phyloP scores from a whole-genome alignment of 1,284 basidiomycete genomes.

The Leccinum colubrinum region DNA sequence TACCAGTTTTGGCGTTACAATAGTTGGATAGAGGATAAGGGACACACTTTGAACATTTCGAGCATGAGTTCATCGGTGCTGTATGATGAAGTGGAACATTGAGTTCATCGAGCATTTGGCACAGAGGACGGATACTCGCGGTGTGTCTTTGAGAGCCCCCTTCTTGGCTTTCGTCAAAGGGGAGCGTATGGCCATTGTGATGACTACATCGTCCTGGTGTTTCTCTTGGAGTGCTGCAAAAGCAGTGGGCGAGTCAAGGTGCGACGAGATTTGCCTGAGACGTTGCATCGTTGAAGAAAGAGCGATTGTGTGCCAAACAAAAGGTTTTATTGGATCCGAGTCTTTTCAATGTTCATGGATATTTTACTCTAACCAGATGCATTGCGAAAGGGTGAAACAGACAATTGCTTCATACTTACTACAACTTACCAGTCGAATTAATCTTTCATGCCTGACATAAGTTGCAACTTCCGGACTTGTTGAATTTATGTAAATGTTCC shows the following conservation, averaged over 20 bases:
- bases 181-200: slow-evolving; percentile 76
- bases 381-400: too few species aligned
- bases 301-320: neutral
- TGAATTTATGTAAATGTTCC: too few species aligned
- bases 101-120: neutral
- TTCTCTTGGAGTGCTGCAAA: slow-evolving; percentile 50
- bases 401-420: too few species aligned
- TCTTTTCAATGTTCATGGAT: too few species aligned
- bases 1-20: neutral
- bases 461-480: too few species aligned
- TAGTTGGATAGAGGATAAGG: neutral
- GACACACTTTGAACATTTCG: slow-evolving; percentile 68
- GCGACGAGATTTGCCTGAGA: slow-evolving; percentile 63
- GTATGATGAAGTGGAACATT: neutral
- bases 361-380: too few species aligned
- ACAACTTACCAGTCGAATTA: too few species aligned
- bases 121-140: slow-evolving; percentile 37
- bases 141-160: slow-evolving; percentile 77
- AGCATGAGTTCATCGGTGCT: slow-evolving; percentile 77
- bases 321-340: neutral
- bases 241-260: slow-evolving; percentile 46
- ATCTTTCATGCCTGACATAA: too few species aligned
- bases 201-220: slow-evolving; percentile 72
- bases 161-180: slow-evolving; percentile 77
- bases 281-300: slow-evolving; percentile 37